Conservation (phyloP, 768 basidiomycete species). For the Goffeauzyma gilvescens region DNA sequence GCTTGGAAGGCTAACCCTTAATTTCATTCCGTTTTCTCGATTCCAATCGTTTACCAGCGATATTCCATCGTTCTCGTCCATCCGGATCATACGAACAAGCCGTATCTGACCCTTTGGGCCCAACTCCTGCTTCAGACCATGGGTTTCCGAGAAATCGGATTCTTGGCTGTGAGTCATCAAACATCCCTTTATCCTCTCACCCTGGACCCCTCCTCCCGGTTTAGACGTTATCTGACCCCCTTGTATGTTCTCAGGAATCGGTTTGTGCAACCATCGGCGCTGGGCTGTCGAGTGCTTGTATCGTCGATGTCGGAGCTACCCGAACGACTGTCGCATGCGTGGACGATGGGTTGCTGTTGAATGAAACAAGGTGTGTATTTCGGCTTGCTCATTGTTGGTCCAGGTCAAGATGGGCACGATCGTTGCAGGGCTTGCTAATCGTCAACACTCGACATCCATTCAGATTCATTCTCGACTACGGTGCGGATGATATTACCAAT, state of each 20-base stretch:
- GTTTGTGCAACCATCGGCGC: slow-evolving; percentile 86
- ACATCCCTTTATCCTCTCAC: not conserved
- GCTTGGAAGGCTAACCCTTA: too few relatives aligned
- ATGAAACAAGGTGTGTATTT: slow-evolving; percentile 57
- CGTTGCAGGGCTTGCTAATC: not conserved
- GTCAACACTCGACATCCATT: slow-evolving; percentile 15
- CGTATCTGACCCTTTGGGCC: slow-evolving; percentile 60
- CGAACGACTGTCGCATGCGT: slow-evolving; percentile 76
- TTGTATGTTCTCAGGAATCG: slow-evolving; percentile 46
- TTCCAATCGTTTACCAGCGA: too few relatives aligned
- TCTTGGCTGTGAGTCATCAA: slow-evolving; percentile 70
- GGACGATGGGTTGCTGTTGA: slow-evolving; percentile 72
- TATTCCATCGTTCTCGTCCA: slow-evolving; percentile 73
- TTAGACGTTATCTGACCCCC: not conserved
- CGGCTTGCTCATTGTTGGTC: not conserved
- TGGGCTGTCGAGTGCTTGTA: slow-evolving; percentile 82
- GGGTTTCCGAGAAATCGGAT: slow-evolving; percentile 82
- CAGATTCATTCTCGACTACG: slow-evolving; percentile 64
- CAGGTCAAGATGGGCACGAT: too few relatives aligned
- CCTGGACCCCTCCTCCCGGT: not conserved
- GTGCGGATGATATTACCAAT: slow-evolving; percentile 86
- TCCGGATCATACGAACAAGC: slow-evolving; percentile 74
- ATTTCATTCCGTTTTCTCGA: too few relatives aligned
- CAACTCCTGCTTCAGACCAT: slow-evolving; percentile 54
- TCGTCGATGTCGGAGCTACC: slow-evolving; percentile 79